Percentiles rank a stretch among this genome's conserved stretches.
These are phyloP conservation scores for Flaveria robusta DNA, from an alignment of 129 eudicot genomes.

Conservation along the genomic window DNA sequence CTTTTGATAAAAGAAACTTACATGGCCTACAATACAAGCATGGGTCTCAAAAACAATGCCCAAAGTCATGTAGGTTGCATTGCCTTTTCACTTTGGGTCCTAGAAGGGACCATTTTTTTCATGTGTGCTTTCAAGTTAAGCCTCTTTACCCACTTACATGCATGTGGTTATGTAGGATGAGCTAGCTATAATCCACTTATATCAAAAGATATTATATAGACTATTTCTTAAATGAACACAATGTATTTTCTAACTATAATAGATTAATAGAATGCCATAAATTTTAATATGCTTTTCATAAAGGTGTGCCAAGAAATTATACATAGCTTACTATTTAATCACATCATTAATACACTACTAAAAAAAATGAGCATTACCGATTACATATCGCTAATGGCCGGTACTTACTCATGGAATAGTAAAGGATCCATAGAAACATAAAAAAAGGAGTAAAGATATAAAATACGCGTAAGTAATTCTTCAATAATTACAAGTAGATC, in stretches of 20 bases:
- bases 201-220: neutral
- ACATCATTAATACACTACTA: too few species aligned
- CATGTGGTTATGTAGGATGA: conserved; percentile 40
- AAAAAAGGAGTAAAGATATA: too few species aligned
- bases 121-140: conserved; percentile 44
- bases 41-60: conserved; percentile 36
- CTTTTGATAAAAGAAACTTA: conserved; percentile 38
- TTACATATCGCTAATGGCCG: too few species aligned
- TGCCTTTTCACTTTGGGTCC: conserved; percentile 40
- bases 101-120: conserved; percentile 42
- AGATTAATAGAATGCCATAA: neutral
- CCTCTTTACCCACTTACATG: conserved; percentile 36
- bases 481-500: too few species aligned
- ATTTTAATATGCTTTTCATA: neutral
- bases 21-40: conserved; percentile 44
- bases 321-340: too few species aligned
- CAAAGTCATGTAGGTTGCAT: conserved; percentile 29
- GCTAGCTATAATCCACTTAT: conserved; percentile 26
- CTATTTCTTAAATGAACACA: neutral
- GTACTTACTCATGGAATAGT: too few species aligned
- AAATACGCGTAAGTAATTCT: too few species aligned
- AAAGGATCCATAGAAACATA: too few species aligned
- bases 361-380: too few species aligned
- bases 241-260: neutral
- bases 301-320: too few species aligned